Evolutionary conservation across 2,329 filamentous ascomycete species (phyloP).

Genomic region (Nothophoma quercina): DNA sequence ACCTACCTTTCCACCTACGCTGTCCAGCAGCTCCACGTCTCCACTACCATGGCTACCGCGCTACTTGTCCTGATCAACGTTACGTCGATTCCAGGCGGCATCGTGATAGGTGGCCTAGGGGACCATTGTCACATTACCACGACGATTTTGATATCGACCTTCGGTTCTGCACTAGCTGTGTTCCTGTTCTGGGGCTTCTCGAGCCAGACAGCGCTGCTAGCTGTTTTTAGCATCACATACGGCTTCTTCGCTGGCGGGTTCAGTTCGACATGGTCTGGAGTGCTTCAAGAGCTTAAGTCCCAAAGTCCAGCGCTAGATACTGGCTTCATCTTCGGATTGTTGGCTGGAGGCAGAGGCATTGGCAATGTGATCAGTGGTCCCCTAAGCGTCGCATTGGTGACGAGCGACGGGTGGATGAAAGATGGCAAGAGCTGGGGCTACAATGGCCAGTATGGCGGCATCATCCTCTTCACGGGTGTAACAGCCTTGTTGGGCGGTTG

Average conservation of each 20-base stretch:
- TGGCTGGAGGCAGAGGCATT: constrained; percentile 57
- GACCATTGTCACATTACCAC: constrained; percentile 54
- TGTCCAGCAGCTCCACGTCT: constrained; percentile 34
- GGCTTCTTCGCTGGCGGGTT: constrained; percentile 45
- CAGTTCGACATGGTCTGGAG: constrained; percentile 34
- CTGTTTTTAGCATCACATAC: constrained; percentile 40
- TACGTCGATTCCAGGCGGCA: constrained; percentile 43
- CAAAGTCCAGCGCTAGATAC: constrained; percentile 44
- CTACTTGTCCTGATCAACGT: constrained; percentile 47
- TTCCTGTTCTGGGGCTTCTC: constrained; percentile 58
- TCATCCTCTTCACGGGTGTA: constrained; percentile 52
- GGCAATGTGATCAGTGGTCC: constrained; percentile 60
- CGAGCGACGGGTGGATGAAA: constrained; percentile 12
- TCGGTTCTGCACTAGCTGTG: constrained; percentile 49
- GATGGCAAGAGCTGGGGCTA: constrained; percentile 34
- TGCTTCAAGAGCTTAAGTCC: constrained; percentile 38
- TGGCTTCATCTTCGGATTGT: constrained; percentile 55
- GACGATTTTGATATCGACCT: constrained; percentile 51
- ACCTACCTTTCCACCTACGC: constrained; percentile 50
- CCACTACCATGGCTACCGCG: constrained; percentile 34
- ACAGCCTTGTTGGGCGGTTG: constrained; percentile 35
- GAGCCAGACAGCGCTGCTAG: constrained; percentile 42
- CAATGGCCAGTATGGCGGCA: constrained; percentile 51
- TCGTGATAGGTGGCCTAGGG: constrained; percentile 46
- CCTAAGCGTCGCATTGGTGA: constrained; percentile 55